Evolutionary conservation across 441 rosid species (phyloP), one percentile per base, ranked within the genome.

Genomic region (Sinapis alba): DNA sequence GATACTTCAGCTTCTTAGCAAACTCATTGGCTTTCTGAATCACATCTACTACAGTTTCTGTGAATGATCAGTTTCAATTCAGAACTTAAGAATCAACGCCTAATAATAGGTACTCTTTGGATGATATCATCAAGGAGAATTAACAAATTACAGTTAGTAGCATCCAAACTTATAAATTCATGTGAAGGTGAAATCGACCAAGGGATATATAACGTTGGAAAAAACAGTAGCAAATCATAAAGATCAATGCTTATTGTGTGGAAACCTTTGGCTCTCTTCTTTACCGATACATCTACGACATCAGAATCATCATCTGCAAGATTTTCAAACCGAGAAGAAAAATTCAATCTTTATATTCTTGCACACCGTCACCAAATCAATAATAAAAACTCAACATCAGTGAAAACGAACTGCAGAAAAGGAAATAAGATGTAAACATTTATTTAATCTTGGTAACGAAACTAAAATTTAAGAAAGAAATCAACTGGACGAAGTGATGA

Each of bases 11-110:
- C 69, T 50, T 86, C 78, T 67, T 83, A 11, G 68, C 80, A 73
- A 93, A 78, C 63, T 81, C 87, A 68, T 88, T 91, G 18, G 57
- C 82, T 41, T 80, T 87, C 77, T 51, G 82, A 79, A 87, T 71
- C 69, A 88, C 78, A 76, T 80, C 84, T 36, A 76, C 66, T 5
- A 90, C 89, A 58, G 85, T 81, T 69, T 82, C 83, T 12, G 94
- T 82, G 75, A 84, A 78, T 7, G 89, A n/a, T n/a, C 98, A 36
- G 43, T 36, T 34, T 36, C 43, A 36, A 1, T 45, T 45, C 8
- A 45, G 19, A 45, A 45, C 53, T 5, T 45, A 6, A 45, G 53
- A 45, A 45, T 45, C 53, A 45, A 45, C 15, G 7, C 20, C 9
- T 45, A 45, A n/a, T n/a, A 43, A 43, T 15, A 43, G 8, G 18